phyloP scores from a whole-genome alignment of 2,329 filamentous ascomycete genomes.

The Fusarium brachygibbosum region DNA sequence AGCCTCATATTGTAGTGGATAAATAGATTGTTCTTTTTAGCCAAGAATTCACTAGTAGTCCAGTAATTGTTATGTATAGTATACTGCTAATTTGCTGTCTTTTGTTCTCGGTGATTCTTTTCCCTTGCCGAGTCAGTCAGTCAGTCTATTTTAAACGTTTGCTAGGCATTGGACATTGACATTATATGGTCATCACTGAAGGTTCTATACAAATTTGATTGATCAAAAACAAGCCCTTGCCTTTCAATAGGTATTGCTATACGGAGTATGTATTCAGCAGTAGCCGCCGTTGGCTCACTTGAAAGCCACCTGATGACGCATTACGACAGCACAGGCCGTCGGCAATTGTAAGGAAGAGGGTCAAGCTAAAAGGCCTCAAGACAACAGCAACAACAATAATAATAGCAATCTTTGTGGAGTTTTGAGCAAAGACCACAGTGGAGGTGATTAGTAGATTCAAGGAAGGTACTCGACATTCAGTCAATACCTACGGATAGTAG shows the following conservation, averaged over 20 bases:
- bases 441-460: conserved; percentile 1
- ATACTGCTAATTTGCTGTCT: conserved; percentile 4
- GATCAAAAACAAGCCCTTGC: conserved; percentile 2
- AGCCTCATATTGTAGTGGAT: conserved; percentile 21
- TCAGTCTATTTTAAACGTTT: background rate
- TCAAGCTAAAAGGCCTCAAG: too few relatives aligned
- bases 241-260: background rate
- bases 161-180: background rate
- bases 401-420: conserved; percentile 44
- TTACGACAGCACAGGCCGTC: conserved; percentile 21
- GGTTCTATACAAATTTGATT: background rate
- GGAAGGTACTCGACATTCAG: background rate
- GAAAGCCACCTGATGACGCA: conserved; percentile 15
- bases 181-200: background rate
- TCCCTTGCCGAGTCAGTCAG: conserved; percentile 34
- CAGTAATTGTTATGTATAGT: background rate
- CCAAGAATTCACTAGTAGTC: conserved; percentile 6
- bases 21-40: conserved; percentile 21
- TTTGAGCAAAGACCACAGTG: conserved; percentile 22
- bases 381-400: conserved; percentile 15
- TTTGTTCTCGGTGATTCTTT: conserved; percentile 1
- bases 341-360: conserved; percentile 43
- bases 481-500: background rate
- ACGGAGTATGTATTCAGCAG: background rate
- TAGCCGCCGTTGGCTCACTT: conserved; percentile 3